A percentile compares a stretch with the other conserved stretches of the same genome.
Conservation (phyloP, 2,329 filamentous ascomycete species). For the Sporothrix pseudoabietina region DNA sequence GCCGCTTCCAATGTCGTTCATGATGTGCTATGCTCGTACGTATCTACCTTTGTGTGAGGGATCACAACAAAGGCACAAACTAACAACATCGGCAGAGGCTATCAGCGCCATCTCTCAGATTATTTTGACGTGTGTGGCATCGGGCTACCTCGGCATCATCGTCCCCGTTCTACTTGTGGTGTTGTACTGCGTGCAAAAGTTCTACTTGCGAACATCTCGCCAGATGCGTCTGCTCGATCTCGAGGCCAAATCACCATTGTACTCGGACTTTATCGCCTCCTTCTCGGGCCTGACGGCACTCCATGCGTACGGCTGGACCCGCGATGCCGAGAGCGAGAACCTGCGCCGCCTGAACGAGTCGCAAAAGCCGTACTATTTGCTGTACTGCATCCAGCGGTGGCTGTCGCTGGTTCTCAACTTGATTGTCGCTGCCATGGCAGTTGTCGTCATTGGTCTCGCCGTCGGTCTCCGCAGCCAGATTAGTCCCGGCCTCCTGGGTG, state of each 20-base stretch:
- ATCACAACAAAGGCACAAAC: neutral
- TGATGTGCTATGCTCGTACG: constrained; percentile 31
- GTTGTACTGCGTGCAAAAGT: constrained; percentile 50
- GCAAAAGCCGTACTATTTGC: constrained; percentile 59
- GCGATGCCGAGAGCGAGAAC: constrained; percentile 48
- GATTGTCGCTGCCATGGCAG: constrained; percentile 43
- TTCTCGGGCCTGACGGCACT: constrained; percentile 53
- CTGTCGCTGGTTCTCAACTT: constrained; percentile 46
- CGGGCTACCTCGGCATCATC: constrained; percentile 48
- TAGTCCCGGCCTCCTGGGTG: constrained; percentile 40
- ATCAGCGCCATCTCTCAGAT: constrained; percentile 47
- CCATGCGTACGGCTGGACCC: constrained; percentile 58
- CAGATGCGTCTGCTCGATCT: constrained; percentile 56
- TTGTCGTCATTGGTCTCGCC: constrained; percentile 43
- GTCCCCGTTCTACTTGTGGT: constrained; percentile 48
- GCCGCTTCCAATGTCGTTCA: constrained; percentile 30
- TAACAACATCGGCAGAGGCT: constrained; percentile 18
- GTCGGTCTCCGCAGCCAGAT: constrained; percentile 41
- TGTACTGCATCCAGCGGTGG: constrained; percentile 61
- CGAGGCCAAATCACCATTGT: constrained; percentile 55
- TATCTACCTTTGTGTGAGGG: neutral
- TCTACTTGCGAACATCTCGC: constrained; percentile 56
- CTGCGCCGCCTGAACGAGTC: constrained; percentile 54
- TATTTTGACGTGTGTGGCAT: constrained; percentile 49
- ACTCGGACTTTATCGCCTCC: constrained; percentile 49